Percentiles rank a stretch among this genome's conserved stretches.
phyloP scores from a whole-genome alignment of 1,284 basidiomycete genomes.

The Trichosporon coremiiforme region DNA sequence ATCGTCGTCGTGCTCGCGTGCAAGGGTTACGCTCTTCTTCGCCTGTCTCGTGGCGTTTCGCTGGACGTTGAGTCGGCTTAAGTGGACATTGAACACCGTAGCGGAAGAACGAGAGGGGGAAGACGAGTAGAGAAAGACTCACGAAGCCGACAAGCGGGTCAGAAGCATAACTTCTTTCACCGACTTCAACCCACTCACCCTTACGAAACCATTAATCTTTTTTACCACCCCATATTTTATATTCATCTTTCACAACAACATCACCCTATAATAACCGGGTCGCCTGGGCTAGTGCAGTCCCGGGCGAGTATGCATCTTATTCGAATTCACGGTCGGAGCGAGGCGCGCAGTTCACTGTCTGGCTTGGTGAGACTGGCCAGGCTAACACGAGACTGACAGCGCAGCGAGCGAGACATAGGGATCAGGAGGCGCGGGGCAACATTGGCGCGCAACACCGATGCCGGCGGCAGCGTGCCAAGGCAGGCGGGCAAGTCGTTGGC shows the following conservation, averaged over 20 bases:
- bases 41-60: slow-evolving; percentile 30
- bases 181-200: background rate
- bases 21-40: slow-evolving; percentile 67
- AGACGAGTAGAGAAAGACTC: background rate
- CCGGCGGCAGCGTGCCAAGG: too few species aligned
- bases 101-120: slow-evolving; percentile 25
- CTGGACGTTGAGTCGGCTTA: slow-evolving; percentile 30
- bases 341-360: too few species aligned
- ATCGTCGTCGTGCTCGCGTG: slow-evolving; percentile 68
- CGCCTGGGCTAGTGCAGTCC: slow-evolving; percentile 5
- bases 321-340: background rate
- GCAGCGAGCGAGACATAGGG: too few species aligned
- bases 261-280: background rate
- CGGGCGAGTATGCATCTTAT: slow-evolving; percentile 12
- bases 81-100: too few species aligned
- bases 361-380: too few species aligned
- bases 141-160: background rate
- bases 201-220: background rate
- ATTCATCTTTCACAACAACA: background rate
- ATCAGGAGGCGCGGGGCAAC: too few species aligned
- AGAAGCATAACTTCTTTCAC: background rate
- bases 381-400: too few species aligned
- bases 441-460: too few species aligned
- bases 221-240: background rate
- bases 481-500: too few species aligned